phyloP scores from a whole-genome alignment of 1,284 basidiomycete species.

The Psilocybe mexicana region DNA sequence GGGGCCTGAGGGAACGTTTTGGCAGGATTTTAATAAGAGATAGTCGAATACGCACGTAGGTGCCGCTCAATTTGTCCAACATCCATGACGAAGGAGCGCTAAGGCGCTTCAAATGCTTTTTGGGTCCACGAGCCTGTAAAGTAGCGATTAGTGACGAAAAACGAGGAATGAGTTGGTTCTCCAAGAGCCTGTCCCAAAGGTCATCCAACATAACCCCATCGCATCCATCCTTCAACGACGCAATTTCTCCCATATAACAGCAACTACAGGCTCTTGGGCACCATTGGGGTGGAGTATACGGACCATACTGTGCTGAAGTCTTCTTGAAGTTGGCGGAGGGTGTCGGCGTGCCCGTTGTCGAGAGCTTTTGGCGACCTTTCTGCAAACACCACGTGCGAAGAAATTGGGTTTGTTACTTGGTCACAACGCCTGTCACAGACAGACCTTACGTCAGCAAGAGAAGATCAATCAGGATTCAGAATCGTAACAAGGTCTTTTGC shows the following conservation, averaged over 20 bases:
- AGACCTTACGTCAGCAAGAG: not conserved
- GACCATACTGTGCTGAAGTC: slow-evolving; percentile 42
- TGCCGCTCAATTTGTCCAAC: slow-evolving; percentile 98
- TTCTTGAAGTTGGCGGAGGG: slow-evolving; percentile 44
- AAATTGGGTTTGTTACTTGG: slow-evolving; percentile 13
- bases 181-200: slow-evolving; percentile 24
- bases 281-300: slow-evolving; percentile 29
- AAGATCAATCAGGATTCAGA: no score
- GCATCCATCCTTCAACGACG: slow-evolving; percentile 38
- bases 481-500: no score
- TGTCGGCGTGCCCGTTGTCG: slow-evolving; percentile 43
- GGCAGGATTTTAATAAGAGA: slow-evolving; percentile 12
- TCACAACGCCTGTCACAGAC: slow-evolving; percentile 5
- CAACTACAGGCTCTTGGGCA: slow-evolving; percentile 19
- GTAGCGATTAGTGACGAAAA: slow-evolving; percentile 21
- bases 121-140: slow-evolving; percentile 89
- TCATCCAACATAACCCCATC: slow-evolving; percentile 33
- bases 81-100: slow-evolving; percentile 99
- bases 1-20: slow-evolving; percentile 65
- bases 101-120: slow-evolving; percentile 99
- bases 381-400: slow-evolving; percentile 27
- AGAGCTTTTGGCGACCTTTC: slow-evolving; percentile 30
- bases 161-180: slow-evolving; percentile 11
- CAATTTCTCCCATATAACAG: slow-evolving; percentile 21
- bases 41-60: slow-evolving; percentile 72